Conservation (phyloP, 1,284 basidiomycete genomes). For the Tilletia indica region DNA sequence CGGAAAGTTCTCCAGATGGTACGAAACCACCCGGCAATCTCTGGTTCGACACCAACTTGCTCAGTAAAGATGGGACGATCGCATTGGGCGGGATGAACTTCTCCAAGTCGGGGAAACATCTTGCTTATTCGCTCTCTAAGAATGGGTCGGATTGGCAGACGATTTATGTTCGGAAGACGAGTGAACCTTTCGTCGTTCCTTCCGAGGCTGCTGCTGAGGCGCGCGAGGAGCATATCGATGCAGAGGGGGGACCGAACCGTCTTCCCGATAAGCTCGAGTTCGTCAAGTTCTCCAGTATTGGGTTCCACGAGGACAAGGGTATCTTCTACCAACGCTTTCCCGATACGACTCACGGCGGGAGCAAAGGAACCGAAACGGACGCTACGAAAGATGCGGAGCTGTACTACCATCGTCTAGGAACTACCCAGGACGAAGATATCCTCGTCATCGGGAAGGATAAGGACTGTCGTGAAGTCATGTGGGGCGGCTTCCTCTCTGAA, state of each 20-base stretch:
- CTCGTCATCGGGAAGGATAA: slow-evolving; percentile 46
- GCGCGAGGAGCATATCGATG: slow-evolving; percentile 25
- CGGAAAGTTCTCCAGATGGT: slow-evolving; percentile 24
- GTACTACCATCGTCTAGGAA: slow-evolving; percentile 51
- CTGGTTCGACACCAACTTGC: slow-evolving; percentile 52
- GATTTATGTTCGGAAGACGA: slow-evolving; percentile 46
- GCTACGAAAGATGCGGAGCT: slow-evolving; percentile 50
- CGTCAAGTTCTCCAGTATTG: slow-evolving; percentile 47
- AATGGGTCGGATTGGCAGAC: slow-evolving; percentile 52
- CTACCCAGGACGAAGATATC: slow-evolving; percentile 44
- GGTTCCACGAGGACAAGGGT: slow-evolving; percentile 52
- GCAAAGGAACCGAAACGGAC: slow-evolving; percentile 53
- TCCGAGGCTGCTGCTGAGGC: slow-evolving; percentile 30
- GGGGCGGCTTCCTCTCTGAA: slow-evolving; percentile 42
- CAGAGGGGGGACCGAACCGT: slow-evolving; percentile 41
- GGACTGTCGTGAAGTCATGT: slow-evolving; percentile 43
- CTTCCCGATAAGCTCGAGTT: slow-evolving; percentile 42
- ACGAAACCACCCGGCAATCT: slow-evolving; percentile 43
- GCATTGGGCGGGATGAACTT: slow-evolving; percentile 45
- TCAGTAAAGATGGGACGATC: slow-evolving; percentile 50
- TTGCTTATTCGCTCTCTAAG: slow-evolving; percentile 51
- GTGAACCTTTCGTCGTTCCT: slow-evolving; percentile 37
- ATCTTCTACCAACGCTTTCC: slow-evolving; percentile 54
- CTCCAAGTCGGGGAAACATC: slow-evolving; percentile 46
- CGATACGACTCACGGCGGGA: slow-evolving; percentile 28